Conservation (phyloP, 2,329 filamentous ascomycete species). For the Beauveria medogensis region DNA sequence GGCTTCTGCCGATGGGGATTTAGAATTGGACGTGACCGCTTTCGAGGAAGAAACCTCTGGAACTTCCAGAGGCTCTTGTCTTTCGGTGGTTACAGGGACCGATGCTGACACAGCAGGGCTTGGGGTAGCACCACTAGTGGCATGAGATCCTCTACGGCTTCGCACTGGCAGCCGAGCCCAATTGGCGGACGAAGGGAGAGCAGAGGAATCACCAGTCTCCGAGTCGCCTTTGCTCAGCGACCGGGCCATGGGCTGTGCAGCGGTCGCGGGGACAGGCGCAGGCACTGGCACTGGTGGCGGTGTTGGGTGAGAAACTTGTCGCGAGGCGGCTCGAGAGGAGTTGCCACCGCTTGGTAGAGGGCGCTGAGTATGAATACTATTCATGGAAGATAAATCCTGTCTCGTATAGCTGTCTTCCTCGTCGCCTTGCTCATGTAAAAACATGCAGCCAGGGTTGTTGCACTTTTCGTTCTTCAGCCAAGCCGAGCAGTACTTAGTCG, state of each 20-base stretch:
- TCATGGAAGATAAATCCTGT: conserved; percentile 90
- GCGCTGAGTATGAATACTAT: conserved; percentile 74
- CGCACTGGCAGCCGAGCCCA: conserved; percentile 72
- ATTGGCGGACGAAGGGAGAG: conserved; percentile 85
- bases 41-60: conserved; percentile 1
- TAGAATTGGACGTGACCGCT: conserved; percentile 7
- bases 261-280: conserved; percentile 17
- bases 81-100: conserved; percentile 46
- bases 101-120: conserved; percentile 68
- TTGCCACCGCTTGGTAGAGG: conserved; percentile 47
- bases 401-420: conserved; percentile 95
- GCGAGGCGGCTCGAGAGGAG: conserved; percentile 45
- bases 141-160: conserved; percentile 67
- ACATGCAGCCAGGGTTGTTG: conserved; percentile 95
- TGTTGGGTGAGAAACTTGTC: conserved; percentile 37
- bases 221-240: conserved; percentile 73
- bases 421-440: conserved; percentile 95
- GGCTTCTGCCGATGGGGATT: background rate
- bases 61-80: conserved; percentile 30
- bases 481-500: conserved; percentile 97
- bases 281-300: conserved; percentile 26
- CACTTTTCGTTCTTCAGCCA: conserved; percentile 92
- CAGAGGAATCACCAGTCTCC: conserved; percentile 68
- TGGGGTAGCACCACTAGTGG: conserved; percentile 71
- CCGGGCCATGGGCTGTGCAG: conserved; percentile 60